These are phyloP conservation scores for Fragaria vesca DNA, from an alignment of 306 rosid genomes.

Conservation along the genomic window DNA sequence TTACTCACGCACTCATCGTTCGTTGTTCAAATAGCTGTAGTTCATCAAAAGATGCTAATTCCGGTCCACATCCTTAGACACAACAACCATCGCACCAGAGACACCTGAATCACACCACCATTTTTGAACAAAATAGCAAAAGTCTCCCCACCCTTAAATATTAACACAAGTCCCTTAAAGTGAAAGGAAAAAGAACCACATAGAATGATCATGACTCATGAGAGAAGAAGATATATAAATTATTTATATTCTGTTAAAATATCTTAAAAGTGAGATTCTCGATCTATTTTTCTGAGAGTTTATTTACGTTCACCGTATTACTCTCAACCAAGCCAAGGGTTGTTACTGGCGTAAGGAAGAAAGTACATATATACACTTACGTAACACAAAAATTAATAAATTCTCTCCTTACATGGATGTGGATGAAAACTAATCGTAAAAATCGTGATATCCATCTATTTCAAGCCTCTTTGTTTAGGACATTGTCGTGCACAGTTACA, in stretches of 20 bases:
- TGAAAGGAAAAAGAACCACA: conserved; percentile 48
- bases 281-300: conserved; percentile 24
- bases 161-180: conserved; percentile 36
- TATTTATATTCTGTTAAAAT: conserved; percentile 52
- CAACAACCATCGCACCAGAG: conserved; percentile 1
- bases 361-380: no score
- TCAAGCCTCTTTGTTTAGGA: no score
- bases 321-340: conserved; percentile 29
- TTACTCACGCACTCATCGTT: no score
- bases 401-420: no score
- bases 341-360: no score
- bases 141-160: conserved; percentile 28
- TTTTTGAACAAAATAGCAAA: conserved; percentile 39
- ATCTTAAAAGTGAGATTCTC: conserved; percentile 62
- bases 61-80: no score
- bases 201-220: not conserved
- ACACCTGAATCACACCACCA: conserved; percentile 37
- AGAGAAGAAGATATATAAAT: conserved; percentile 33
- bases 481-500: no score
- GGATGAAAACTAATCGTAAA: no score
- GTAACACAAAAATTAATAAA: no score
- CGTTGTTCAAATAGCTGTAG: no score
- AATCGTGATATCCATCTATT: no score
- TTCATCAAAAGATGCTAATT: no score
- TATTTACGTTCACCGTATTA: conserved; percentile 25